A percentile compares a stretch with the other conserved stretches of the same genome.
Evolutionary conservation across 2,329 filamentous ascomycete genomes (phyloP).

Genomic region (Byssoonygena ceratinophila): DNA sequence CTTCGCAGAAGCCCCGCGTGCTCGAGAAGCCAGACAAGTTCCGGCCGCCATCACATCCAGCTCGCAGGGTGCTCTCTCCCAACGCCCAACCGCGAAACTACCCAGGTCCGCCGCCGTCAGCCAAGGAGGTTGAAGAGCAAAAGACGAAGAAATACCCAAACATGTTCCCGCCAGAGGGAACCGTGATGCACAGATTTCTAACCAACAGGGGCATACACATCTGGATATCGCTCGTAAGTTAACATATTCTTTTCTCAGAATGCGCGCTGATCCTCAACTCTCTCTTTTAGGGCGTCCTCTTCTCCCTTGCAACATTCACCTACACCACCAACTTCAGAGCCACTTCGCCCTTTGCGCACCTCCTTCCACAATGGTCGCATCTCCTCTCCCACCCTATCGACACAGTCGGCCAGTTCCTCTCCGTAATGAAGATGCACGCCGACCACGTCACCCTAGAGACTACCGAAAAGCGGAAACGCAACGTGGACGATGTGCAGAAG

Average conservation of each 20-base stretch:
- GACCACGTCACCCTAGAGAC: slow-evolving; percentile 59
- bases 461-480: slow-evolving; percentile 59
- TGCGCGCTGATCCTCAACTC: background rate
- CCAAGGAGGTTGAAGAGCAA: slow-evolving; percentile 56
- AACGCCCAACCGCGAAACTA: slow-evolving; percentile 53
- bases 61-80: slow-evolving; percentile 51
- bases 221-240: slow-evolving; percentile 69
- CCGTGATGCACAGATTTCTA: slow-evolving; percentile 75
- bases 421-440: slow-evolving; percentile 67
- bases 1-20: slow-evolving; percentile 36
- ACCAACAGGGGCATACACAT: slow-evolving; percentile 66
- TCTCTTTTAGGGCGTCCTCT: slow-evolving; percentile 50
- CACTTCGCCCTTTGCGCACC: slow-evolving; percentile 67
- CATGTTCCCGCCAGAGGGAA: slow-evolving; percentile 74
- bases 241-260: too few species aligned
- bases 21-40: slow-evolving; percentile 84
- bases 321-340: slow-evolving; percentile 68
- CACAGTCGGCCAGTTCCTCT: slow-evolving; percentile 54
- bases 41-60: slow-evolving; percentile 80
- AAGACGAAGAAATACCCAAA: slow-evolving; percentile 68
- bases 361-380: slow-evolving; percentile 61
- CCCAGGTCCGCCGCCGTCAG: slow-evolving; percentile 56
- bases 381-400: slow-evolving; percentile 59
- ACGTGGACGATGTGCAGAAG: slow-evolving; percentile 79
- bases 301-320: slow-evolving; percentile 59